Conservation (phyloP, 176 grass and related monocot genomes). For the Hordeum marinum region DNA sequence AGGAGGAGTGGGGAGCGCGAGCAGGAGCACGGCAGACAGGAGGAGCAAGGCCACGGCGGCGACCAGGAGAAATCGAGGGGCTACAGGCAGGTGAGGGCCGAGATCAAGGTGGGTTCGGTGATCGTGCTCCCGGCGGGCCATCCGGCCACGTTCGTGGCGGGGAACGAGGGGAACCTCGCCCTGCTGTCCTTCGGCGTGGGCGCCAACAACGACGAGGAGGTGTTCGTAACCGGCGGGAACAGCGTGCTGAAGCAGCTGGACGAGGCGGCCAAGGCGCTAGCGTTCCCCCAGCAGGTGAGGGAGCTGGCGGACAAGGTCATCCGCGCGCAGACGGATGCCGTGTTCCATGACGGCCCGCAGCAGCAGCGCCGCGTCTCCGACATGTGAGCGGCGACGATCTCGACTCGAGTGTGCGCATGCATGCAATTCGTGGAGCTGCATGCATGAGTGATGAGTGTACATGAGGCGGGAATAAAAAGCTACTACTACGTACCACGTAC, state of each 20-base stretch:
- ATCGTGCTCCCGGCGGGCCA: constrained; percentile 48
- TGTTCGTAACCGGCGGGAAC: constrained; percentile 52
- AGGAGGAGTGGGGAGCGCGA: not conserved
- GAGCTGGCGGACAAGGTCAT: constrained; percentile 54
- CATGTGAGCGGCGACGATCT: not conserved
- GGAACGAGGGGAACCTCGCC: constrained; percentile 31
- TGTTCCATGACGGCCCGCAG: constrained; percentile 45
- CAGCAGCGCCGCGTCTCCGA: not conserved
- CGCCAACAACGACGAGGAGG: constrained; percentile 26
- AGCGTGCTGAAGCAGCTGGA: constrained; percentile 52
- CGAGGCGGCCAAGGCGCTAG: not conserved
- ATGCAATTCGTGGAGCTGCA: not conserved
- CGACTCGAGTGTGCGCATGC: not conserved
- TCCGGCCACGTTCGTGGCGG: constrained; percentile 45
- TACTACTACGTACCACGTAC: too few species aligned
- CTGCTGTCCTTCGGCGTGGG: constrained; percentile 43
- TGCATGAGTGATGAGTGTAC: not conserved
- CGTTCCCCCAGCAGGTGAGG: constrained; percentile 2
- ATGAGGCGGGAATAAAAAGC: not conserved
- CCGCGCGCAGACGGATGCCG: constrained; percentile 43
- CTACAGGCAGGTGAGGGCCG: constrained; percentile 31
- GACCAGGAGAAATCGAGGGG: not conserved
- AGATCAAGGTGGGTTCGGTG: constrained; percentile 24
- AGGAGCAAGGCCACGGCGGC: not conserved
- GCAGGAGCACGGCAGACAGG: constrained; percentile 17